These are phyloP conservation scores for Gypsophila paniculata DNA, from an alignment of 179 eudicot genomes.

Conservation along the genomic window DNA sequence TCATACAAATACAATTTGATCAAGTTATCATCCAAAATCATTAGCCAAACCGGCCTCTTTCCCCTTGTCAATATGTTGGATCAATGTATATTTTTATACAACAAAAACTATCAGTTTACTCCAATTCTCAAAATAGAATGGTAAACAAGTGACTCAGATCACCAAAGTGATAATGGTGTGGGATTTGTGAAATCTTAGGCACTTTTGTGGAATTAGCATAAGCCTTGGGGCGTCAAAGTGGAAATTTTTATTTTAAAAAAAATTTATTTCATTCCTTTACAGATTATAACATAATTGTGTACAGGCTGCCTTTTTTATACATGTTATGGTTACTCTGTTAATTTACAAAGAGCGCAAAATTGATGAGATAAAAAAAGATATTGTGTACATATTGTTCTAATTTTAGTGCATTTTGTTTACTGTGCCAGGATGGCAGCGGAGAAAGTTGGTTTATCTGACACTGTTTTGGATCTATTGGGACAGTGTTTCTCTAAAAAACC, in stretches of 20 bases:
- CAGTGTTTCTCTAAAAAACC: conserved; percentile 74
- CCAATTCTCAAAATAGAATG: no score
- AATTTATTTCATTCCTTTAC: background rate
- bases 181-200: background rate
- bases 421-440: conserved; percentile 59
- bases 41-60: no score
- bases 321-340: background rate
- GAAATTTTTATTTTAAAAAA: background rate
- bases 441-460: conserved; percentile 70
- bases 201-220: background rate
- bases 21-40: no score
- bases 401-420: conserved; percentile 13
- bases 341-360: background rate
- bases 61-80: no score
- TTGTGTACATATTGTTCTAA: background rate
- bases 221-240: background rate
- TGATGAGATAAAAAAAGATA: background rate
- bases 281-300: no score
- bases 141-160: no score
- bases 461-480: conserved; percentile 62
- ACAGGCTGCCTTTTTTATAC: background rate
- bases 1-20: no score
- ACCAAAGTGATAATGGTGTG: background rate
- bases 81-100: no score
- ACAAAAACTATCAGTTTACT: no score